Conservation (phyloP, 129 eudicot species). For the Rutidosis leptorrhynchoides region DNA sequence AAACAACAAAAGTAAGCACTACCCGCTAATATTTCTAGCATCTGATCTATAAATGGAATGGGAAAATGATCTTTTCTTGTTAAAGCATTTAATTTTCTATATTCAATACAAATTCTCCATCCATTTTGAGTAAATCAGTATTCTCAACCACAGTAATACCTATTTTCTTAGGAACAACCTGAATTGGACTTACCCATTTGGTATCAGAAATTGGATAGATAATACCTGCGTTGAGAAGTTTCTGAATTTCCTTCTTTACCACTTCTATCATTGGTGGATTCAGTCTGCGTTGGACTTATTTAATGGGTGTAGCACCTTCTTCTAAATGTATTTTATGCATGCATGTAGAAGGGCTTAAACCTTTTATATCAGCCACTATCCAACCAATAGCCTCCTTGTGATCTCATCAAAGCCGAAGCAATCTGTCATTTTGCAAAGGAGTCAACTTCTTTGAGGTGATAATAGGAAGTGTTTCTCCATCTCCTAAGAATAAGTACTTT, state of each 20-base stretch:
- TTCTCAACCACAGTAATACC: no score
- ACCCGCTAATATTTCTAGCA: no score
- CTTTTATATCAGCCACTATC: constrained; percentile 14
- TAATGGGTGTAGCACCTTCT: background rate
- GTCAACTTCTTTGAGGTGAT: background rate
- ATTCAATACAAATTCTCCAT: no score
- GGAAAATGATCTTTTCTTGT: no score
- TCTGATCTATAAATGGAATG: no score
- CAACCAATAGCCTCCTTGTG: constrained; percentile 14
- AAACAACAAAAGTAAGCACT: no score
- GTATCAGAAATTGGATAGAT: no score
- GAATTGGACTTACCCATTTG: no score
- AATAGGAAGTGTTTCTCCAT: background rate
- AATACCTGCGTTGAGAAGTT: background rate
- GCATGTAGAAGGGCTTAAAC: constrained; percentile 6
- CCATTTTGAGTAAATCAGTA: no score
- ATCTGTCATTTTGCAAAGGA: background rate
- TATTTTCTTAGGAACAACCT: no score
- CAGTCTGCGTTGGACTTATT: constrained; percentile 8
- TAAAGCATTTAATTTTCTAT: no score
- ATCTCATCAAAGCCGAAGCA: background rate
- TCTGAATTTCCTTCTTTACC: constrained; percentile 20
- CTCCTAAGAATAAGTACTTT: background rate
- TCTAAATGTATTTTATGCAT: constrained; percentile 15
- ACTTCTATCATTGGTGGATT: constrained; percentile 23